A percentile compares a stretch with the other conserved stretches of the same genome.
Evolutionary conservation across 2,329 filamentous ascomycete genomes (phyloP).

Genomic region (Aspergillus novoparasiticus): DNA sequence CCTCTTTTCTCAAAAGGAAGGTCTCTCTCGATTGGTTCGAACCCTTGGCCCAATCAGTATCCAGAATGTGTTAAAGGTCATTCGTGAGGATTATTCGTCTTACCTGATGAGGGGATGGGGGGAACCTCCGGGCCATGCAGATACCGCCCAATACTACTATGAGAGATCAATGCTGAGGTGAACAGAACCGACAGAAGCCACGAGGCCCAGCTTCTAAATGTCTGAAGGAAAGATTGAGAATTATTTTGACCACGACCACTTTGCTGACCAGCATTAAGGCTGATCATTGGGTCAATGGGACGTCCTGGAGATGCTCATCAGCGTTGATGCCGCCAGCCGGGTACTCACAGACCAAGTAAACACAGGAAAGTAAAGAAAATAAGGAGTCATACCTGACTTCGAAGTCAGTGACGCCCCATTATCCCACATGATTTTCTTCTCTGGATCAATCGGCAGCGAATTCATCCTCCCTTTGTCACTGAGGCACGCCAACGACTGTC

Average conservation of each 20-base stretch:
- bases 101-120: neutral
- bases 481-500: constrained; percentile 3
- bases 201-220: constrained; percentile 23
- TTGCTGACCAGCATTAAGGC: constrained; percentile 6
- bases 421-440: constrained; percentile 3
- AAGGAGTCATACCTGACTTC: constrained; percentile 27
- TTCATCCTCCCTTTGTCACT: neutral
- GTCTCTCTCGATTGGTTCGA: neutral
- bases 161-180: constrained; percentile 27
- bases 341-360: neutral
- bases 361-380: neutral
- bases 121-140: constrained; percentile 1
- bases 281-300: constrained; percentile 18
- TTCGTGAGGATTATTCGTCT: no score
- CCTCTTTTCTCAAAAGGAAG: constrained; percentile 20
- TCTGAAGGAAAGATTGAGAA: constrained; percentile 14
- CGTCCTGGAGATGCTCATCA: constrained; percentile 20
- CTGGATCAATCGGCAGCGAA: constrained; percentile 7
- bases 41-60: neutral
- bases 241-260: neutral
- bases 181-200: constrained; percentile 32
- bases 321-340: neutral
- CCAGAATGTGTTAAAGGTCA: neutral
- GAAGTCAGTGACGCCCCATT: constrained; percentile 30
- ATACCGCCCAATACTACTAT: constrained; percentile 16